Evolutionary conservation across 192 early-diverging fungal species (phyloP), one percentile per base, ranked within the genome.

Genomic region (Coemansia sp.): DNA sequence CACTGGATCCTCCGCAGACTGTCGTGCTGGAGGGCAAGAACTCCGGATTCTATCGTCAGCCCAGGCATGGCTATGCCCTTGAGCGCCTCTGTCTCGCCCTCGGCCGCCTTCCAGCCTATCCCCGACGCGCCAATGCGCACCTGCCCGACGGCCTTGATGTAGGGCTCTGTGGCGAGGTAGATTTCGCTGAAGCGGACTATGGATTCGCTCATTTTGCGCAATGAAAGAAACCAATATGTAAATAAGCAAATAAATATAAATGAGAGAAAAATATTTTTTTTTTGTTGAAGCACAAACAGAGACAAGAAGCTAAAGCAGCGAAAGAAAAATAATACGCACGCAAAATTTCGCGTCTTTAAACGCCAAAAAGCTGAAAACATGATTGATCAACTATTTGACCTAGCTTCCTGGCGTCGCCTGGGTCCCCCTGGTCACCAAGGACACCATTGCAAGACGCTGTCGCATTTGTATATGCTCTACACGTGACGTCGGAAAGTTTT

Each of bases 1-100:
- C 91, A 93, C 55, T 87, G 85, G 36, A 89, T 71, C 69, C 87
- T 84, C 36, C 84, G 85, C 53, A 95, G 80, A 52, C 95, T 89
- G 30, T 70, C 72, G 45, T 73, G 67, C 53, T 80, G 77, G 18
- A 80, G 61, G 4, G 72, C 77, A 11, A 80, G 77, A 61, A 80
- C 51, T 7, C 77, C 77, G 4, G 62, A 47, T 6, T 60, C 58
- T 49, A 65, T 23, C 3, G 61, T 24, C 2, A 74, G 72, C 9
- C 71, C 71, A 0, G 77, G 77, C 8, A 80, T 68, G n/a, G 20
- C 52, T 5, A 68, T 28, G 20, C 72, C 72, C 42, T 68, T 45
- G 23, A 74, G 62, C 0, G 72, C 68, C 24, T 70, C 77, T 0
- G 68, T 34, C 52, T 80, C 72, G 34, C 72, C 77, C 59, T 80